A percentile compares a stretch with the other conserved stretches of the same genome.
Evolutionary conservation across 768 basidiomycete species (phyloP).

Genomic region (Amanita pallidorosea): DNA sequence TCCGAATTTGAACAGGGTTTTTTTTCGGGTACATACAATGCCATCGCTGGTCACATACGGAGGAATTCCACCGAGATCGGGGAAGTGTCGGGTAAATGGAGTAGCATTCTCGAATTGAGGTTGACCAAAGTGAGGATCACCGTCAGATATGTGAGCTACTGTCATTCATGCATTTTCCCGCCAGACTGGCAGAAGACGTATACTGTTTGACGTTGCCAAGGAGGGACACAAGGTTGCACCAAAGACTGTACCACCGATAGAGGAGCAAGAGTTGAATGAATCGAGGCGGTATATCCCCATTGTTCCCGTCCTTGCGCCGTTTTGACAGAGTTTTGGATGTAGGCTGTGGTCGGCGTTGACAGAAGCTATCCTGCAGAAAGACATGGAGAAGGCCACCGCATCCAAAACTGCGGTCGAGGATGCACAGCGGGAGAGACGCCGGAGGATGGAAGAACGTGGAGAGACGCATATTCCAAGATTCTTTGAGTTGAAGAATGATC

Average conservation of each 20-base stretch:
- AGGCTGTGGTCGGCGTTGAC: conserved; percentile 83
- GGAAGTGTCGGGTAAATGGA: conserved; percentile 88
- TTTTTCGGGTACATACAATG: conserved; percentile 95
- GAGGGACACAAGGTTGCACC: conserved; percentile 66
- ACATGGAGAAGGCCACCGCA: conserved; percentile 90
- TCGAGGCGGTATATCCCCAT: conserved; percentile 57
- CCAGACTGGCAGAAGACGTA: conserved; percentile 58
- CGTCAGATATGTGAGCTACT: not conserved
- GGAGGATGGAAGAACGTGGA: conserved; percentile 63
- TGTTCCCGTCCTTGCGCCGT: not conserved
- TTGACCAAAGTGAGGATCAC: conserved; percentile 39
- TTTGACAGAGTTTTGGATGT: not conserved
- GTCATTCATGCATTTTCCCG: conserved; percentile 1
- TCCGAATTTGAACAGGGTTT: conserved; percentile 45
- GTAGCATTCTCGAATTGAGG: conserved; percentile 80
- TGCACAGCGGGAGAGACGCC: conserved; percentile 75
- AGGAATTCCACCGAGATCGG: conserved; percentile 57
- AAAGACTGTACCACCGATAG: conserved; percentile 79
- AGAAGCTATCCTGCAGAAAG: conserved; percentile 70
- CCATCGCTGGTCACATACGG: conserved; percentile 72
- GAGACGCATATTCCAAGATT: conserved; percentile 63
- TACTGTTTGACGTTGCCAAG: conserved; percentile 76
- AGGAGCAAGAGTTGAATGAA: conserved; percentile 84
- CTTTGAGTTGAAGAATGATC: conserved; percentile 67
- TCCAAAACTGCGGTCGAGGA: conserved; percentile 91